Conservation (phyloP, 1,284 basidiomycete genomes). For the Ceratobasidium sp. region DNA sequence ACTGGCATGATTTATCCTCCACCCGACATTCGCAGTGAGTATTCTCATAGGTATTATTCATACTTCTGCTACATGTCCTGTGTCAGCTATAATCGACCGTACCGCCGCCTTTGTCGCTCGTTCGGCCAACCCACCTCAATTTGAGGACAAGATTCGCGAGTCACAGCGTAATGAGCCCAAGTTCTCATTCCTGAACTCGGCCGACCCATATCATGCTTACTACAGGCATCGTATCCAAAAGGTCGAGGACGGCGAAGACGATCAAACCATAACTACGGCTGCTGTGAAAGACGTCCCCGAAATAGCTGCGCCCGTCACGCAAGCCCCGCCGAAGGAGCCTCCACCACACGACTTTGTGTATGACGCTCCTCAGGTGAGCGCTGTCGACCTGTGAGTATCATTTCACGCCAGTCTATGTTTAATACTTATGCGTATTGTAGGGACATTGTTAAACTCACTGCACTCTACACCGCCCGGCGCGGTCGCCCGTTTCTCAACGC, state of each 20-base stretch:
- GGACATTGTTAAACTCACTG: conserved; percentile 93
- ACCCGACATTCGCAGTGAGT: conserved; percentile 90
- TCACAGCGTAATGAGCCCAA: conserved; percentile 94
- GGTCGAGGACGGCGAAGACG: conserved; percentile 79
- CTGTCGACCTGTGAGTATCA: conserved; percentile 86
- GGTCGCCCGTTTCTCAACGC: conserved; percentile 89
- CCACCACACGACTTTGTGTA: conserved; percentile 87
- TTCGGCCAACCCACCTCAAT: conserved; percentile 87
- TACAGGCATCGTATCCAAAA: conserved; percentile 91
- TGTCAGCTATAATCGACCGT: conserved; percentile 92
- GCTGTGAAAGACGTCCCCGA: conserved; percentile 59
- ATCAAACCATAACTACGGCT: conserved; percentile 67
- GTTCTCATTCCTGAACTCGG: conserved; percentile 95
- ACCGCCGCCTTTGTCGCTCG: conserved; percentile 95
- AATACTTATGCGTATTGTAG: conserved; percentile 60
- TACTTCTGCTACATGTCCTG: conserved; percentile 45
- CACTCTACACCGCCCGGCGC: conserved; percentile 93
- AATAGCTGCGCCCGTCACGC: conserved; percentile 40
- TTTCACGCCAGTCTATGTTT: conserved; percentile 46
- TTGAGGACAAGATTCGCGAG: conserved; percentile 96
- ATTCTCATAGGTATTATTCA: neutral
- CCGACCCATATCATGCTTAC: conserved; percentile 97
- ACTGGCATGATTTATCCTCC: conserved; percentile 92
- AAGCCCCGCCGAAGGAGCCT: conserved; percentile 74
- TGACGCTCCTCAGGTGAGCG: conserved; percentile 90